phyloP scores from a whole-genome alignment of 192 early-diverging fungal species.

The Coemansia sp. region DNA sequence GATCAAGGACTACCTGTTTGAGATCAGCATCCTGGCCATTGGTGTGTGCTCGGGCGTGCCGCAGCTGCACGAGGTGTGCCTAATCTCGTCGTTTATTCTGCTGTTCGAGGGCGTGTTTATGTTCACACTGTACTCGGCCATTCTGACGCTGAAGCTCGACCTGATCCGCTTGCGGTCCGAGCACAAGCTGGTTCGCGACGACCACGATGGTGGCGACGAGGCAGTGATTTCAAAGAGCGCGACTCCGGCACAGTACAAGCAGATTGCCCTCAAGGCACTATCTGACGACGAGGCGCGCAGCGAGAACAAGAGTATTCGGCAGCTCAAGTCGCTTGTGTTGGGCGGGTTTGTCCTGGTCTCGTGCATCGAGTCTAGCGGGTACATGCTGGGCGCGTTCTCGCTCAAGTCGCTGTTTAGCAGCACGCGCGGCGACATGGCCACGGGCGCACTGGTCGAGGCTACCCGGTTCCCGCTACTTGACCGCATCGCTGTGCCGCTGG shows the following conservation, averaged over 20 bases:
- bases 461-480: conserved; percentile 29
- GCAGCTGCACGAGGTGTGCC: conserved; percentile 75
- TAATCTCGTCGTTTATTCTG: conserved; percentile 71
- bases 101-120: conserved; percentile 76
- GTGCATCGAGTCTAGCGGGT: conserved; percentile 40
- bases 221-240: conserved; percentile 12
- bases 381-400: conserved; percentile 40
- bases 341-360: conserved; percentile 39
- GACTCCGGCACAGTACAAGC: conserved; percentile 53
- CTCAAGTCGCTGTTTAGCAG: conserved; percentile 26
- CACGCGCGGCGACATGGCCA: conserved; percentile 3
- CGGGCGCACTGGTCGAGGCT: conserved; percentile 16
- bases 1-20: conserved; percentile 73
- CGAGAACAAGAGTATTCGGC: conserved; percentile 45
- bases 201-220: conserved; percentile 11
- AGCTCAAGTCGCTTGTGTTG: conserved; percentile 45
- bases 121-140: conserved; percentile 80
- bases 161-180: conserved; percentile 51
- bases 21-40: conserved; percentile 69
- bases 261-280: conserved; percentile 58
- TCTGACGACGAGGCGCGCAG: conserved; percentile 49
- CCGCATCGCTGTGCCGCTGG: conserved; percentile 29
- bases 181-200: conserved; percentile 19
- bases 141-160: conserved; percentile 85
- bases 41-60: conserved; percentile 71